Evolutionary conservation across 805 yeast genomes (phyloP).

Genomic region (Yarrowia bubula): DNA sequence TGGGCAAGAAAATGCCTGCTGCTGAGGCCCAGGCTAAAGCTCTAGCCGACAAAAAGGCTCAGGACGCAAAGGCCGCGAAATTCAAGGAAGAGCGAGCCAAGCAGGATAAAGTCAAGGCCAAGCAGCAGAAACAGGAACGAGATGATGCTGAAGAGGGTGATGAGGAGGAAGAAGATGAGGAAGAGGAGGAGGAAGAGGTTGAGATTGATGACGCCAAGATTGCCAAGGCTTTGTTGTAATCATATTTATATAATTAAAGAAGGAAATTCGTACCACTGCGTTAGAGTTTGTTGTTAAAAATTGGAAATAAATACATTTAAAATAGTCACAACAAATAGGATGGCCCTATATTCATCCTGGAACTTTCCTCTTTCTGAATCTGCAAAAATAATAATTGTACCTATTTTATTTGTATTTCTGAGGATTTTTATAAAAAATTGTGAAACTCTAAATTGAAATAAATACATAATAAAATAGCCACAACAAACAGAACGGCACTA

Average conservation of each 20-base stretch:
- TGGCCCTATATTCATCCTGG: too few relatives aligned
- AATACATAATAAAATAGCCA: too few relatives aligned
- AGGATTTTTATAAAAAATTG: too few relatives aligned
- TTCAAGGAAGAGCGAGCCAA: constrained; percentile 23
- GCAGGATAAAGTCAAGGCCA: constrained; percentile 21
- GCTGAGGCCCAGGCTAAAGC: constrained; percentile 11
- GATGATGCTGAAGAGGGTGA: neutral
- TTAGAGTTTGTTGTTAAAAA: too few relatives aligned
- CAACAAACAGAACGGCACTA: too few relatives aligned
- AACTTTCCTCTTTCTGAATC: too few relatives aligned
- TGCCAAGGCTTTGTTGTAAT: constrained; percentile 9
- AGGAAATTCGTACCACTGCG: too few relatives aligned
- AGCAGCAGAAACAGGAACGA: constrained; percentile 8
- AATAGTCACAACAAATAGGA: too few relatives aligned
- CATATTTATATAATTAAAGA: neutral
- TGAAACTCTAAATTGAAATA: too few relatives aligned
- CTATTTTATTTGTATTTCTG: too few relatives aligned
- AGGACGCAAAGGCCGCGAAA: constrained; percentile 23
- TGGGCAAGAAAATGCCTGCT: constrained; percentile 8
- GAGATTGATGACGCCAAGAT: constrained; percentile 4
- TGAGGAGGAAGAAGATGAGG: neutral
- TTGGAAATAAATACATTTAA: too few relatives aligned
- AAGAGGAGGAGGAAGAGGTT: neutral
- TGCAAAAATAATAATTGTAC: too few relatives aligned
- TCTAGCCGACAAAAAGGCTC: neutral